Percentiles rank a stretch among this genome's conserved stretches.
These are phyloP conservation scores for Aaosphaeria pasadenensis DNA, from an alignment of 2,329 filamentous ascomycete genomes.

Conservation along the genomic window DNA sequence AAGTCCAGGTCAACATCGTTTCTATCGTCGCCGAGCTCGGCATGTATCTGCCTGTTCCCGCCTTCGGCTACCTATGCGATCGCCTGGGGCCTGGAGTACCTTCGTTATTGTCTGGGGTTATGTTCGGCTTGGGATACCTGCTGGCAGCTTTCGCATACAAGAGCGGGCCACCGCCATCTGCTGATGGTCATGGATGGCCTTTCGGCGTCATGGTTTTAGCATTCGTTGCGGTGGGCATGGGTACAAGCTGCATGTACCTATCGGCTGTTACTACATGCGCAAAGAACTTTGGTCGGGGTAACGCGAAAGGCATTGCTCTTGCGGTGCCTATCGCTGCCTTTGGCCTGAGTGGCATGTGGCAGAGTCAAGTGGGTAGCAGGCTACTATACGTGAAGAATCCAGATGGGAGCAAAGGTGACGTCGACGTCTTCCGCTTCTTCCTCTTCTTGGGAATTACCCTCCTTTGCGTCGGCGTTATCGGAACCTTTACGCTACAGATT, in stretches of 20 bases:
- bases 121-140: conserved; percentile 80
- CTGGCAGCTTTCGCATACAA: conserved; percentile 77
- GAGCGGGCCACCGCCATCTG: conserved; percentile 53
- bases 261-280: conserved; percentile 90
- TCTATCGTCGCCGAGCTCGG: conserved; percentile 83
- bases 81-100: conserved; percentile 77
- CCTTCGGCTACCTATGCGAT: conserved; percentile 90
- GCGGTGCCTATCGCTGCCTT: conserved; percentile 90
- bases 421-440: conserved; percentile 83
- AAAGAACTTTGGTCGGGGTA: conserved; percentile 93
- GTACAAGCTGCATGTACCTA: conserved; percentile 86
- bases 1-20: conserved; percentile 88
- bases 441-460: conserved; percentile 76
- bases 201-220: conserved; percentile 81
- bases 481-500: conserved; percentile 70
- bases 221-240: conserved; percentile 79
- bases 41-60: conserved; percentile 86
- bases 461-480: conserved; percentile 66
- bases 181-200: conserved; percentile 60
- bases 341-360: conserved; percentile 92
- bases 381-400: conserved; percentile 68
- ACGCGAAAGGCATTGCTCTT: conserved; percentile 82
- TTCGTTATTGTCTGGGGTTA: conserved; percentile 65
- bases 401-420: conserved; percentile 59
- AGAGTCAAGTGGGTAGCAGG: conserved; percentile 81